Percentiles rank a stretch among this genome's conserved stretches.
Conservation (phyloP, 2,329 filamentous ascomycete species). For the Alternaria arborescens region DNA sequence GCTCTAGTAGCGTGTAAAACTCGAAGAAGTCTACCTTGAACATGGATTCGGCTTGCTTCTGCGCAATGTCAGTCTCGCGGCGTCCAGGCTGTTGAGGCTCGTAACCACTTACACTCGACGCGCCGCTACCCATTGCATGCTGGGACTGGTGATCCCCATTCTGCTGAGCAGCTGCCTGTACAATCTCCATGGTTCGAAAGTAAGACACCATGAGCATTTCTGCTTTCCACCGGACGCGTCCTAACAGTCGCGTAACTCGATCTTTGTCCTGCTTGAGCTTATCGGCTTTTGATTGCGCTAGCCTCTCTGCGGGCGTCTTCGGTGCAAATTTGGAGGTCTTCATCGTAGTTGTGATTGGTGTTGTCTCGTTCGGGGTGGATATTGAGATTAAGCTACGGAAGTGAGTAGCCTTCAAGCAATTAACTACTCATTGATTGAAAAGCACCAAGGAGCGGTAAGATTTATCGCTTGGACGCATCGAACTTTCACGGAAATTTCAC, state of each 20-base stretch:
- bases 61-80: slow-evolving; percentile 14
- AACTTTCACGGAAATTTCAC: not conserved
- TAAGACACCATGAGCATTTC: slow-evolving; percentile 45
- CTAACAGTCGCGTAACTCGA: slow-evolving; percentile 35
- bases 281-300: slow-evolving; percentile 36
- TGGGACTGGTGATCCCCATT: slow-evolving; percentile 21
- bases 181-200: slow-evolving; percentile 37
- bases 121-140: slow-evolving; percentile 23
- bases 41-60: slow-evolving; percentile 59
- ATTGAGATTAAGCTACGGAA: not conserved
- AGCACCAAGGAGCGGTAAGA: not conserved
- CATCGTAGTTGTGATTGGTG: slow-evolving; percentile 15
- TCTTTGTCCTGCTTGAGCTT: slow-evolving; percentile 44
- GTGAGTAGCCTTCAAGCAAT: not conserved
- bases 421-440: not conserved
- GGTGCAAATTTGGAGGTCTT: slow-evolving; percentile 44
- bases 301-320: slow-evolving; percentile 37
- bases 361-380: not conserved
- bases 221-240: slow-evolving; percentile 48
- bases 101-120: slow-evolving; percentile 29
- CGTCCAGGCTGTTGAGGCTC: not conserved
- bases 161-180: slow-evolving; percentile 27
- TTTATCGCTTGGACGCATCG: not conserved
- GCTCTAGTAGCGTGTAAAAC: slow-evolving; percentile 76
- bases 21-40: slow-evolving; percentile 83